phyloP scores from a whole-genome alignment of 2,329 filamentous ascomycete genomes.

The Meredithiella fracta region DNA sequence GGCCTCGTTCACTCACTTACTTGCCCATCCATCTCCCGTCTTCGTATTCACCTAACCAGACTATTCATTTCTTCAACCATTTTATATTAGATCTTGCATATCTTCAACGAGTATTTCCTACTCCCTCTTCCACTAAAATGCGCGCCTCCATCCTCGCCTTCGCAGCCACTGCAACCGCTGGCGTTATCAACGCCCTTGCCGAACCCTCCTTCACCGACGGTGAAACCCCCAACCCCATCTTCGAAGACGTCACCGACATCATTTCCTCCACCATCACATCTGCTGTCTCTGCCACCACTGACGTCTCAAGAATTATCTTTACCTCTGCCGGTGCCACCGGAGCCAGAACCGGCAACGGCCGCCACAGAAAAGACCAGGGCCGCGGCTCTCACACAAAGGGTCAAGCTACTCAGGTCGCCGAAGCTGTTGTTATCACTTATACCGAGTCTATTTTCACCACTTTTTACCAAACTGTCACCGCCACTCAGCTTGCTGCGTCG shows the following conservation, averaged over 20 bases:
- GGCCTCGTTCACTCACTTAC: background rate
- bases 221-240: conserved; percentile 12
- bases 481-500: background rate
- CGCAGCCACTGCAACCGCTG: conserved; percentile 4
- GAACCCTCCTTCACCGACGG: conserved; percentile 8
- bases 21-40: background rate
- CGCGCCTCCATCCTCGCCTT: conserved; percentile 5
- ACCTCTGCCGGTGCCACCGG: background rate
- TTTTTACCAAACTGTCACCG: background rate
- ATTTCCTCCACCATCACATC: conserved; percentile 1
- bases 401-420: background rate
- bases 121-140: background rate
- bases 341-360: background rate
- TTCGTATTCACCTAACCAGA: background rate
- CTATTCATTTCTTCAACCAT: conserved; percentile 1
- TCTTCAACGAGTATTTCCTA: background rate
- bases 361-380: background rate
- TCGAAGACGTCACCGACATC: conserved; percentile 5
- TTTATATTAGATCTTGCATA: background rate
- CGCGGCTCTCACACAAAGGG: background rate
- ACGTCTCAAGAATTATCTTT: too few relatives aligned
- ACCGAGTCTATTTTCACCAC: conserved; percentile 1
- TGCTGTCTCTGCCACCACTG: background rate
- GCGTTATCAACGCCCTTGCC: background rate
- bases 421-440: background rate